Evolutionary conservation across 768 basidiomycete species (phyloP), one percentile per base, ranked within the genome.

Genomic region (Russula olivacea): DNA sequence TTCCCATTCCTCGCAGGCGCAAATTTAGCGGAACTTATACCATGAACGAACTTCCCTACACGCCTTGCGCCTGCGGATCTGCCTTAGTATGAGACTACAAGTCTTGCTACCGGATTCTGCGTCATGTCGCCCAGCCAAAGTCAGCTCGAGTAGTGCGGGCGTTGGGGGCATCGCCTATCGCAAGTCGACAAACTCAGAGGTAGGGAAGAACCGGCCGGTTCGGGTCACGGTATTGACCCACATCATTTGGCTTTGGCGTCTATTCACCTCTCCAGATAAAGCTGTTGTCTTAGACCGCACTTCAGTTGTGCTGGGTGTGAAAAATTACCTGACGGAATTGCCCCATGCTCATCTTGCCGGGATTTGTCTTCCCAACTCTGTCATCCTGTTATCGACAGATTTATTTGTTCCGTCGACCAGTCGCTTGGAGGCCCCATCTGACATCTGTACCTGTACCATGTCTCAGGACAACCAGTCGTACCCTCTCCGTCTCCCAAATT

Each of bases 401-500:
- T 40, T 51, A 63, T 45, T 50, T 34, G 9, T 38, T 52, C 50
- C 19, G 12, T 47, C 32, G 34, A 15, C 41, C 19, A 47, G 32
- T 21, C 32, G 9, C 61, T 36, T 30, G 28, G 48, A 19, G 40
- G 32, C 25, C 34, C 25, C 47, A 43, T 40, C 32, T 60, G 32
- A 36, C 28, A 28, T 55, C 30, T 28, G 34, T 21, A 64, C 54
- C 30, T 28, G 34, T 17, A 64, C 54, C 30, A 64, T 64, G 63
- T 64, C 63, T 34, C 47, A 64, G 34, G 63, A 64, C 32, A 52
- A 47, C 28, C 65, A 54, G 12, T 12, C 62, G 12, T 66, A 66
- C 36, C 66, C 66, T 47, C 63, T 66, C 36, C 63, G 66, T 32
- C 66, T 66, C 12, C 66, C 66, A 23, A 66, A 59, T 38, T 66